Evolutionary conservation across 1,139 yeast genomes (phyloP).

Genomic region (Sugiyamaella xylanicola): DNA sequence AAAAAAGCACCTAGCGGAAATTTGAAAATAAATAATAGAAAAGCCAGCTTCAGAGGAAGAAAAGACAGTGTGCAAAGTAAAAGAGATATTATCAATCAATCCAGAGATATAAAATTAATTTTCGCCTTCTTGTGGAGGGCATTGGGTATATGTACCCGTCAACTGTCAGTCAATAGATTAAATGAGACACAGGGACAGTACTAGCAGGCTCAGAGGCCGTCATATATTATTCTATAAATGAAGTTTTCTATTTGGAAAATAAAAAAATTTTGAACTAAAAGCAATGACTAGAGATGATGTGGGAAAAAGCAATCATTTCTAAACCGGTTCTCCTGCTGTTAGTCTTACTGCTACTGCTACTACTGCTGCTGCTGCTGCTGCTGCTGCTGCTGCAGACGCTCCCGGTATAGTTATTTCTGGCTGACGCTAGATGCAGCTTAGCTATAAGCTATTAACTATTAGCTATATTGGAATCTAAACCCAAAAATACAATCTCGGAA

Average conservation of each 20-base stretch:
- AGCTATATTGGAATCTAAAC: background rate
- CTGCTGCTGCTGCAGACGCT: too few relatives aligned
- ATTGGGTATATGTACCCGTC: constrained; percentile 2
- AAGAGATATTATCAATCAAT: background rate
- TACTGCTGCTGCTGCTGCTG: background rate
- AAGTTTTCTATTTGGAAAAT: background rate
- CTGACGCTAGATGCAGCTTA: background rate
- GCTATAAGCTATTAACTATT: background rate
- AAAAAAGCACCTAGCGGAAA: background rate
- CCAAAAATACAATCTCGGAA: background rate
- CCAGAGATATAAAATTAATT: background rate
- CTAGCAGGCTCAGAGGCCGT: background rate
- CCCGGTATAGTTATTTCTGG: too few relatives aligned
- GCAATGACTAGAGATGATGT: background rate
- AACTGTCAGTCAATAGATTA: constrained; percentile 1
- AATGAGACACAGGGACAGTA: background rate
- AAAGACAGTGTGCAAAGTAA: background rate
- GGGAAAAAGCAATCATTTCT: background rate
- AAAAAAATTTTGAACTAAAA: background rate
- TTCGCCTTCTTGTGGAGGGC: background rate
- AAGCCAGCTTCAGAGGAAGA: background rate
- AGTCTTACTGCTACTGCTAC: background rate
- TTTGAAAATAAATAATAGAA: background rate
- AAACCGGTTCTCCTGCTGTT: background rate
- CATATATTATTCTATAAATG: constrained; percentile 1